Conservation (phyloP, 2,329 filamentous ascomycete species). For the Cladosporium sp. region DNA sequence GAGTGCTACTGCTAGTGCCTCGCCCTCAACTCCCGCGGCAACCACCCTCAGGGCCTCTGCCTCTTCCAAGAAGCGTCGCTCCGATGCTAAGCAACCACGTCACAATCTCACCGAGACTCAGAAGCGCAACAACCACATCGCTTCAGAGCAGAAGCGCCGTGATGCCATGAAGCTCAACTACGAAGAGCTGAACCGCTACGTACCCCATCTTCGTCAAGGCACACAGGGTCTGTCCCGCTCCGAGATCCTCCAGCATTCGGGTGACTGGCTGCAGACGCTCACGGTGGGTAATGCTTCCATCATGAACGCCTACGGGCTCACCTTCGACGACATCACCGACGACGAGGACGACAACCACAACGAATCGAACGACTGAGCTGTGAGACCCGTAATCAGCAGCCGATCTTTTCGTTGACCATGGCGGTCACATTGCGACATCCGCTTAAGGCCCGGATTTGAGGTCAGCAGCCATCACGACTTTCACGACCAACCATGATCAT, state of each 20-base stretch:
- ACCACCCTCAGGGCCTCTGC: background rate
- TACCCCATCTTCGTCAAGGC: conserved; percentile 71
- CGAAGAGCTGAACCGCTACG: conserved; percentile 72
- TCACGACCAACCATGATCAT: conserved; percentile 13
- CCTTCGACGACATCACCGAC: background rate
- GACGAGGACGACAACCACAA: background rate
- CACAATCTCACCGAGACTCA: conserved; percentile 72
- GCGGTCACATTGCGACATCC: conserved; percentile 1
- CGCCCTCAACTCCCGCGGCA: background rate
- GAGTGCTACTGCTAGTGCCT: conserved; percentile 4
- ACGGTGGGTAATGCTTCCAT: conserved; percentile 61
- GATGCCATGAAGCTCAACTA: conserved; percentile 81
- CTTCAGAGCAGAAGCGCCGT: conserved; percentile 82
- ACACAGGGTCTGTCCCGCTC: conserved; percentile 73
- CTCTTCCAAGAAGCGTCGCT: conserved; percentile 10
- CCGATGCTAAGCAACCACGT: conserved; percentile 15
- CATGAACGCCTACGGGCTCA: conserved; percentile 16
- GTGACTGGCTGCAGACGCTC: conserved; percentile 74
- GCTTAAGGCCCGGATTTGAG: conserved; percentile 15
- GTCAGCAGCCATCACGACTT: conserved; percentile 14
- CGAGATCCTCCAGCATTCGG: conserved; percentile 71
- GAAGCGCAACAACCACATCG: conserved; percentile 82
- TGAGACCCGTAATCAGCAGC: background rate
- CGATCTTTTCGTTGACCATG: background rate
- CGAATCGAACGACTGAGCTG: background rate